These are phyloP conservation scores for Arabidopsis thaliana DNA, from an alignment of 345 rosid species.

Conservation along the genomic window TAIR10.1 NC_003076.8:7287501-7288000, in stretches of 20 bases:
- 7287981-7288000: conserved; percentile 77
- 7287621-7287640: no score
- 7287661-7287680: no score
- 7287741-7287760: no score
- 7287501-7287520: conserved; percentile 1
- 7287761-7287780: not conserved
- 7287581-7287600: not conserved
- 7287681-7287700: no score
- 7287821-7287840: conserved; percentile 3
- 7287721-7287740: no score
- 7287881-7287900: conserved; percentile 70
- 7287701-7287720: no score
- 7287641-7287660: no score
- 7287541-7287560: no score
- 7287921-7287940: conserved; percentile 92
- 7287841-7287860: conserved; percentile 12
- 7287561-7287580: not conserved
- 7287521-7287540: not conserved
- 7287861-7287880: conserved; percentile 33
- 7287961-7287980: conserved; percentile 75
- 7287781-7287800: not conserved
- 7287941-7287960: conserved; percentile 90
- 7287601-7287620: no score
- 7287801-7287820: not conserved
- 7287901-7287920: conserved; percentile 93